phyloP scores from a whole-genome alignment of 2,329 filamentous ascomycete species.

The Coleophoma eucalyptorum region DNA sequence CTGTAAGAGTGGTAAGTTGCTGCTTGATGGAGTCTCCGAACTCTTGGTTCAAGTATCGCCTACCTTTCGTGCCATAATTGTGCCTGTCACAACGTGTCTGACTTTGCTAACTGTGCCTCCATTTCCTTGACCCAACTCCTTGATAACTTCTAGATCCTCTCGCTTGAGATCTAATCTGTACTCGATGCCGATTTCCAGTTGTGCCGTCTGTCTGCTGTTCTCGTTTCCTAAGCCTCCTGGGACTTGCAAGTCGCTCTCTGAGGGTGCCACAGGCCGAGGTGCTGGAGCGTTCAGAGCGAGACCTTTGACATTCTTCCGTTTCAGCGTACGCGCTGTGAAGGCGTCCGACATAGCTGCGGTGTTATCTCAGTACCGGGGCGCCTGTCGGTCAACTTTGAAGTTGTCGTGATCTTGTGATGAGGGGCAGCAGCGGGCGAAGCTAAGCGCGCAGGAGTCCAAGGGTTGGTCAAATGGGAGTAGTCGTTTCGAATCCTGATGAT shows the following conservation, averaged over 20 bases:
- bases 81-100: constrained; percentile 88
- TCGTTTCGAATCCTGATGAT: too few relatives aligned
- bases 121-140: constrained; percentile 93
- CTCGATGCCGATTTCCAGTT: constrained; percentile 93
- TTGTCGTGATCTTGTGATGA: neutral
- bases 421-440: neutral
- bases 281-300: constrained; percentile 79
- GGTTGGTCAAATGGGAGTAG: too few relatives aligned
- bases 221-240: constrained; percentile 57
- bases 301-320: constrained; percentile 98
- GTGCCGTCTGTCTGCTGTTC: constrained; percentile 55
- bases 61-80: constrained; percentile 97
- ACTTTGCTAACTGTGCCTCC: constrained; percentile 98
- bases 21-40: neutral
- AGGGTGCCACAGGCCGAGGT: constrained; percentile 67
- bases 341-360: constrained; percentile 44
- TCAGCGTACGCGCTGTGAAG: constrained; percentile 77
- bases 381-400: neutral
- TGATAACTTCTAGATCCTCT: constrained; percentile 88
- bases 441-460: too few relatives aligned
- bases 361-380: neutral
- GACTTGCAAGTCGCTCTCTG: constrained; percentile 65
- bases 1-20: constrained; percentile 38
- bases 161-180: constrained; percentile 90
- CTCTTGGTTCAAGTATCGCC: constrained; percentile 8